phyloP scores from a whole-genome alignment of 495 filamentous ascomycete genomes.

The Paragyromitra xinjiangensis region DNA sequence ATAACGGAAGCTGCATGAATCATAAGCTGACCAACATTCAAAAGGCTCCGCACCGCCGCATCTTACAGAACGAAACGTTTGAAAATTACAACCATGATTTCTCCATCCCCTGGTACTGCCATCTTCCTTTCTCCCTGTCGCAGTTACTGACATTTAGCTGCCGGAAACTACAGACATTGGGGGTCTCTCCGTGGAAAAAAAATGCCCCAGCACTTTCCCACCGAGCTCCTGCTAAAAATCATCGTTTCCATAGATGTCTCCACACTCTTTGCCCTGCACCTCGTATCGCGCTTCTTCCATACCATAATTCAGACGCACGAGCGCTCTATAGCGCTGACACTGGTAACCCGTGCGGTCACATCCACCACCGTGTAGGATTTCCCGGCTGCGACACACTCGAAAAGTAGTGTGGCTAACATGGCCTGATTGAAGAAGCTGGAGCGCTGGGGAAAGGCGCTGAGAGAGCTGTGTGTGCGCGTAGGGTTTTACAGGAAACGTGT shows the following conservation, averaged over 20 bases:
- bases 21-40: not conserved
- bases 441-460: not conserved
- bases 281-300: not conserved
- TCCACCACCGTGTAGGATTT: conserved; percentile 4
- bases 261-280: not conserved
- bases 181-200: not conserved
- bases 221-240: not conserved
- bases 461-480: not conserved
- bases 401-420: not conserved
- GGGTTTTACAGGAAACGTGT: not conserved
- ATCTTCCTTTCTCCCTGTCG: not conserved
- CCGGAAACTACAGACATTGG: not conserved
- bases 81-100: not conserved
- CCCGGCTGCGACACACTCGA: conserved; percentile 1
- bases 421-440: conserved; percentile 17
- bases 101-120: not conserved
- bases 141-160: not conserved
- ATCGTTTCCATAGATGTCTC: conserved; percentile 1
- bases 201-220: not conserved
- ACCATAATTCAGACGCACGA: not conserved
- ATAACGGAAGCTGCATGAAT: not conserved
- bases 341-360: not conserved
- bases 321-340: conserved; percentile 2
- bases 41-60: not conserved
- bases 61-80: not conserved